Evolutionary conservation across 345 rosid species (phyloP).

Genomic region (Populus ilicifolia): DNA sequence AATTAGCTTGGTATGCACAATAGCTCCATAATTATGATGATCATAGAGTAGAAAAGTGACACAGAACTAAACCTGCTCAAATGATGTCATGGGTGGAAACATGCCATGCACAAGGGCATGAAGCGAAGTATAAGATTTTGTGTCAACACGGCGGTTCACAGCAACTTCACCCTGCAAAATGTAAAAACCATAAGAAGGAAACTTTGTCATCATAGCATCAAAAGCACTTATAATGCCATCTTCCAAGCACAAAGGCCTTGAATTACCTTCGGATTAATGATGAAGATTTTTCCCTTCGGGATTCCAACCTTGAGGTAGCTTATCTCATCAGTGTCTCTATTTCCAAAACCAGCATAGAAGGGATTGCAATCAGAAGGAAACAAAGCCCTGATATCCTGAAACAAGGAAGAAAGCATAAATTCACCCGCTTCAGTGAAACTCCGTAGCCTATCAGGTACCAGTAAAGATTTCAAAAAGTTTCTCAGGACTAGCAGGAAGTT

Average conservation of each 20-base stretch:
- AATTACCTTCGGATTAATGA: constrained; percentile 87
- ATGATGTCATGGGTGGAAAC: constrained; percentile 62
- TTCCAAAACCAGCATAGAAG: constrained; percentile 98
- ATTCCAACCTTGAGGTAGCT: constrained; percentile 98
- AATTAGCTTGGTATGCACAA: no score
- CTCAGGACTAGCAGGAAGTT: not conserved
- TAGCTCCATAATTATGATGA: not conserved
- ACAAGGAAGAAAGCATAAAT: not conserved
- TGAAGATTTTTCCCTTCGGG: constrained; percentile 91
- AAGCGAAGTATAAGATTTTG: constrained; percentile 74
- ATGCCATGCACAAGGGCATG: constrained; percentile 81
- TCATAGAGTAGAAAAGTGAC: not conserved
- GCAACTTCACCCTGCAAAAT: constrained; percentile 85
- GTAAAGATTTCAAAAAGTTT: not conserved
- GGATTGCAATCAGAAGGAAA: constrained; percentile 90
- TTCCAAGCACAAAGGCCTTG: constrained; percentile 1
- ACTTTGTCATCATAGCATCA: not conserved
- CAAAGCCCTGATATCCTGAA: constrained; percentile 77
- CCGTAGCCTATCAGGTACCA: not conserved
- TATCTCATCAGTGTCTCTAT: constrained; percentile 92
- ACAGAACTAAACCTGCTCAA: constrained; percentile 56
- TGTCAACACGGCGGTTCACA: constrained; percentile 71
- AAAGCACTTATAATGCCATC: not conserved
- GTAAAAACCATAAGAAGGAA: constrained; percentile 16
- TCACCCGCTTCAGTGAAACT: not conserved